Base-by-base conservation (phyloP, 2,329 filamentous ascomycete species). In the Penicillium concentricum region DNA sequence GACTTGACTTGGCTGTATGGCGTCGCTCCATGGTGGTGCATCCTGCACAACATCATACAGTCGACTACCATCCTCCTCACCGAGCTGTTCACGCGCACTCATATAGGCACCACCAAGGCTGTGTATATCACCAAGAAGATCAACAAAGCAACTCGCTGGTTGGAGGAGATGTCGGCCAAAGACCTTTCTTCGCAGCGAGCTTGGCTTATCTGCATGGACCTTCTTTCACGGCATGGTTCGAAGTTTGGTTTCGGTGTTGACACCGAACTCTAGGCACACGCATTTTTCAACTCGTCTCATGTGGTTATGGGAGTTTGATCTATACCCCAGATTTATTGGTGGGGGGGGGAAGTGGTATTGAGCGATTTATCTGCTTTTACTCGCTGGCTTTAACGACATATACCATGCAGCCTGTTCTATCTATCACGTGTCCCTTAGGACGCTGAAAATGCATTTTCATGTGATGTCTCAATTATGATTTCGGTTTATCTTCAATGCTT, bases 31-130 rank as follows among this genome's bases (percentile, higher is more conserved):
- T 78, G 76, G 76, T 78, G 74, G 73, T 72, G 67, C 54, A 63
- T 76, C 18, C 61, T 78, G 28, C 75, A 78, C 55, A 73, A 73
- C 43, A 57, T 78, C 16, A 74, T 78, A 61, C 76, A 78, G 54
- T 69, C 75, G 3, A 66, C 66, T 0, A 74, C 70, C 10, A 64
- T 78, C 16, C 61, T 78, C 20, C 66, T 78, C 39, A 70, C 75
- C 15, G 68, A 76, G 54, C 61, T 76, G 6, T 67, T 74, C 28
- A 69, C 72, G 32, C 64, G 69, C 20, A 64, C 67, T 22, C 63
- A 68, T 41, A 66, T 72, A 18, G 69, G 69, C 47, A 69, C 70
- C 12, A 44, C 64, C 34, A 66, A 70, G 38, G 68, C 70, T 13
- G 62, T 61, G 9, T 56, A 48, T 3, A 63, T 76, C 6, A 46